phyloP scores from a whole-genome alignment of 257 asterid species.

The Solanum corneliomulleri region DNA sequence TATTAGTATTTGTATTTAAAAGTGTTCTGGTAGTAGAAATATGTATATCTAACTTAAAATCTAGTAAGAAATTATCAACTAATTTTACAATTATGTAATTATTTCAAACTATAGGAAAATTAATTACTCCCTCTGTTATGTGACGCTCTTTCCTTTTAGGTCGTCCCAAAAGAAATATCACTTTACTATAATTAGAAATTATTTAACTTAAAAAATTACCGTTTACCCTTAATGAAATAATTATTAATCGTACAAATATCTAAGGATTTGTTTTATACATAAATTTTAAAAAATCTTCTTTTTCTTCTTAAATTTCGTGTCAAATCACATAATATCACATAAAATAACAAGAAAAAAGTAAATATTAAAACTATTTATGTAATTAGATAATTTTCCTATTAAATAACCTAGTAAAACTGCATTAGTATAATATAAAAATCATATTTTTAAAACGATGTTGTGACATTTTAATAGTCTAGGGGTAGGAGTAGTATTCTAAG shows the following conservation, averaged over 20 bases:
- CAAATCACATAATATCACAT: not conserved
- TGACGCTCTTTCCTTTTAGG: not conserved
- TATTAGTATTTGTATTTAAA: no score
- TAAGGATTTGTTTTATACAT: no score
- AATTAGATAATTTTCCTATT: not conserved
- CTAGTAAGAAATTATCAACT: not conserved
- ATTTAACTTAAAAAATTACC: not conserved
- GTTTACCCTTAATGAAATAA: not conserved
- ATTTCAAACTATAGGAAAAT: not conserved
- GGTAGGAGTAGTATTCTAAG: no score
- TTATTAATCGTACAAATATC: no score
- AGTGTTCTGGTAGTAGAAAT: no score
- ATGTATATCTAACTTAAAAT: not conserved
- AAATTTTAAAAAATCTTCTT: no score
- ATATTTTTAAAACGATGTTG: no score
- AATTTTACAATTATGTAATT: not conserved
- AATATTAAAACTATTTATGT: no score
- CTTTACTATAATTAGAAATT: not conserved
- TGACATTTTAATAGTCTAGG: not conserved
- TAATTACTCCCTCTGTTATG: not conserved
- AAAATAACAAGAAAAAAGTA: no score
- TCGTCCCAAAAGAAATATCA: not conserved
- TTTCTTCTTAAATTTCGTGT: no score
- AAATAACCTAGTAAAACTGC: not conserved
- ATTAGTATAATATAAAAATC: no score